Percentiles rank a stretch among this genome's conserved stretches.
Conservation (phyloP, 2,329 filamentous ascomycete genomes). For the Lasiodiplodia hormozganensis region DNA sequence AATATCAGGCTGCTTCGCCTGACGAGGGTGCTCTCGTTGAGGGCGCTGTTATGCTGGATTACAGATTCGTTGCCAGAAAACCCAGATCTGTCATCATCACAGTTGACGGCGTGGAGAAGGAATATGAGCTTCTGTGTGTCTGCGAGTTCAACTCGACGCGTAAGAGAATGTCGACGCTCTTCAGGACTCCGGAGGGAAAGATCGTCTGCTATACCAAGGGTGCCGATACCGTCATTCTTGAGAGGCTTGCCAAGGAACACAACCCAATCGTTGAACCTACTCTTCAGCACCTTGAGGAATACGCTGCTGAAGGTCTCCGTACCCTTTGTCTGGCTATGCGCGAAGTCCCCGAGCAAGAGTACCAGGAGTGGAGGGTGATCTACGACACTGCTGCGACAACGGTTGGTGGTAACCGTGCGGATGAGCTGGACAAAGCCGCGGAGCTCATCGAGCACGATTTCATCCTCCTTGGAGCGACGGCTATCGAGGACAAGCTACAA, state of each 20-base stretch:
- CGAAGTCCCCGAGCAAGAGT: slow-evolving; percentile 89
- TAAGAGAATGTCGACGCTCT: slow-evolving; percentile 98
- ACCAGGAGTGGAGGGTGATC: slow-evolving; percentile 82
- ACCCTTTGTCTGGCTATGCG: slow-evolving; percentile 95
- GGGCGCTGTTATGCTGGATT: slow-evolving; percentile 84
- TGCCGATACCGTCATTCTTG: slow-evolving; percentile 95
- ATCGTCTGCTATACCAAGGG: slow-evolving; percentile 95
- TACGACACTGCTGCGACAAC: slow-evolving; percentile 90
- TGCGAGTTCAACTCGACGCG: slow-evolving; percentile 98
- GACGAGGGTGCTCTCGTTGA: slow-evolving; percentile 97
- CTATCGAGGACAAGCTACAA: slow-evolving; percentile 95
- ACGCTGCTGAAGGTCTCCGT: slow-evolving; percentile 92
- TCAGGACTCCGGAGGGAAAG: slow-evolving; percentile 94
- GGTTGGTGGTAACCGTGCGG: slow-evolving; percentile 87
- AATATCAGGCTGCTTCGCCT: slow-evolving; percentile 96
- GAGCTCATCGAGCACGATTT: slow-evolving; percentile 95
- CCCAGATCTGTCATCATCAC: slow-evolving; percentile 86
- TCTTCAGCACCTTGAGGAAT: slow-evolving; percentile 94
- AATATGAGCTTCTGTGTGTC: slow-evolving; percentile 94
- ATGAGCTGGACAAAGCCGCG: slow-evolving; percentile 95
- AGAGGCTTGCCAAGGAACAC: slow-evolving; percentile 80
- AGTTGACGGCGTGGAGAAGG: slow-evolving; percentile 72
- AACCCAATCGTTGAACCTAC: slow-evolving; percentile 87
- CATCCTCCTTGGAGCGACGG: slow-evolving; percentile 89
- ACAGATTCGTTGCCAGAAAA: slow-evolving; percentile 89